Conservation (phyloP, 148 eudicot genomes). For the Camellia japonica region DNA sequence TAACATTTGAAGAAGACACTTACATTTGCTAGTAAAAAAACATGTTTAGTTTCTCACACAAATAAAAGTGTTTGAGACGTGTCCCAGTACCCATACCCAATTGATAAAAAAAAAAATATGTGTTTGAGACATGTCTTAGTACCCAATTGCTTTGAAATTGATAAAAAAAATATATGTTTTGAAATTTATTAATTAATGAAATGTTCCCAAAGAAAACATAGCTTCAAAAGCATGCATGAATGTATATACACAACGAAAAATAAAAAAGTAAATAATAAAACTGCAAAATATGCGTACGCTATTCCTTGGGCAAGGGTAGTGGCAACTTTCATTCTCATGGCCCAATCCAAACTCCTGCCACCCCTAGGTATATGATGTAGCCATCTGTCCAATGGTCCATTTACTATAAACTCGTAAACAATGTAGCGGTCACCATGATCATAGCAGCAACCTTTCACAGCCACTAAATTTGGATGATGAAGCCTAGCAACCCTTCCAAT, state of each 20-base stretch:
- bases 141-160: too few species aligned
- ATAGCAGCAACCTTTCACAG: constrained; percentile 91
- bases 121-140: too few species aligned
- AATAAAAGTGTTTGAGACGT: too few species aligned
- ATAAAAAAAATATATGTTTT: too few species aligned
- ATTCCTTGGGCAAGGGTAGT: constrained; percentile 96
- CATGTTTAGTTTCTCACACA: too few species aligned
- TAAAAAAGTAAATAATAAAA: background rate
- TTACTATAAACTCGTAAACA: constrained; percentile 75
- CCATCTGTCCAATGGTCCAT: constrained; percentile 95
- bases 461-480: constrained; percentile 82
- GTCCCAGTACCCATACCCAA: too few species aligned
- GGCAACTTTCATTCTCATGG: constrained; percentile 82
- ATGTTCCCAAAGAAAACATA: background rate
- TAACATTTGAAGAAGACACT: too few species aligned
- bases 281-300: constrained; percentile 53
- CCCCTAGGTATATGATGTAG: constrained; percentile 90
- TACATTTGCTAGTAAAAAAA: too few species aligned
- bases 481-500: constrained; percentile 87
- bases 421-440: constrained; percentile 93
- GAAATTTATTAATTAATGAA: background rate
- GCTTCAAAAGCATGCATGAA: background rate
- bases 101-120: too few species aligned
- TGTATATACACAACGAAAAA: background rate
- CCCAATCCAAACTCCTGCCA: constrained; percentile 88